Conservation (phyloP, 345 rosid species). For the Boechera retrofracta region DNA sequence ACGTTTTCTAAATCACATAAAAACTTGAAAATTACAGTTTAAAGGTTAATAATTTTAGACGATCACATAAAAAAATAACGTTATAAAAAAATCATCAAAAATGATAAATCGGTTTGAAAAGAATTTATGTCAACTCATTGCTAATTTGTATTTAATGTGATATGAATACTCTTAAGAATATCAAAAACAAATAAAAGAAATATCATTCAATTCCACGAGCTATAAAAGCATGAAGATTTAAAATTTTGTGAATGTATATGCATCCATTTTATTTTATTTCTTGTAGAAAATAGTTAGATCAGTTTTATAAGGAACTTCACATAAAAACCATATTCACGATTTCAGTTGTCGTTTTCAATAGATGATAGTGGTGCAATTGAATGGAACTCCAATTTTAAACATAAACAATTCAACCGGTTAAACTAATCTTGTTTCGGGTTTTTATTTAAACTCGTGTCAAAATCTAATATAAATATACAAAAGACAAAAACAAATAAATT, state of each 20-base stretch:
- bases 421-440: background rate
- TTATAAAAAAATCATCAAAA: too few relatives aligned
- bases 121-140: background rate
- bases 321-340: too few relatives aligned
- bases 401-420: background rate
- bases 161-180: too few relatives aligned
- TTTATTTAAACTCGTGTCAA: slow-evolving; percentile 3
- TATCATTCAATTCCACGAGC: too few relatives aligned
- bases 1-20: background rate
- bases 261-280: background rate
- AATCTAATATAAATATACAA: slow-evolving; percentile 4
- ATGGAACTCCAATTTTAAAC: background rate
- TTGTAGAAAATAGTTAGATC: background rate
- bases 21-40: background rate
- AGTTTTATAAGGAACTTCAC: background rate
- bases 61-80: background rate
- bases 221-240: background rate
- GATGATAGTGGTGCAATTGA: background rate
- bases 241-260: background rate
- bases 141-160: background rate
- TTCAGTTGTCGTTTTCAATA: background rate
- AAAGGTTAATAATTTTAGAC: too few relatives aligned
- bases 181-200: too few relatives aligned
- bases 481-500: slow-evolving; percentile 24
- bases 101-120: background rate